Evolutionary conservation across 371 early-diverging fungal species (phyloP).

Genomic region (Mortierella sp.): DNA sequence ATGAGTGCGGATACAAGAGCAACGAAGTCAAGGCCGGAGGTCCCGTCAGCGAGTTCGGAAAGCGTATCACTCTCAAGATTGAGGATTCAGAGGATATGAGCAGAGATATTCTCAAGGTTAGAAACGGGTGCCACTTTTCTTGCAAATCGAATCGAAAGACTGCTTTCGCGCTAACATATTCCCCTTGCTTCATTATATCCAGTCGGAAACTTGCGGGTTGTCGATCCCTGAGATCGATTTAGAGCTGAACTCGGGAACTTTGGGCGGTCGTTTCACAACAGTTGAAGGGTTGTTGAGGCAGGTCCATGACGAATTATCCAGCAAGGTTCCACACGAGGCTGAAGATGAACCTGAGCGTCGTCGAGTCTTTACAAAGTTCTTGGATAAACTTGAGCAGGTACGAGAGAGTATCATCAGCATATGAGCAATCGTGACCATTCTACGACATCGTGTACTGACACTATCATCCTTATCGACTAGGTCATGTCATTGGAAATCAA

Average conservation of each 20-base stretch:
- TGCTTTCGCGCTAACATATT: no score
- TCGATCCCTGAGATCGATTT: constrained; percentile 91
- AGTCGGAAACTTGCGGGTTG: constrained; percentile 93
- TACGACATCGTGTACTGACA: background rate
- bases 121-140: background rate
- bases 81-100: constrained; percentile 88
- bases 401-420: constrained; percentile 16
- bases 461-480: constrained; percentile 1
- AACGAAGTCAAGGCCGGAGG: constrained; percentile 97
- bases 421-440: no score
- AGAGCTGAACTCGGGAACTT: constrained; percentile 86
- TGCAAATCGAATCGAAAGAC: background rate
- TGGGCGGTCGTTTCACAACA: constrained; percentile 97
- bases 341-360: constrained; percentile 80
- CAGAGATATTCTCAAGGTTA: constrained; percentile 90
- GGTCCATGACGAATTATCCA: constrained; percentile 86
- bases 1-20: constrained; percentile 92
- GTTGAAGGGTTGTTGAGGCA: constrained; percentile 93
- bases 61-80: constrained; percentile 82
- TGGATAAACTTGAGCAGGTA: constrained; percentile 73
- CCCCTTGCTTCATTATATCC: no score
- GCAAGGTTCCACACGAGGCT: constrained; percentile 72
- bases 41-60: constrained; percentile 82
- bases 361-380: constrained; percentile 70
- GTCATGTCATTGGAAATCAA: constrained; percentile 55